These are phyloP conservation scores for Scedosporium apiospermum DNA, from an alignment of 2,329 filamentous ascomycete species.

Conservation along the genomic window DNA sequence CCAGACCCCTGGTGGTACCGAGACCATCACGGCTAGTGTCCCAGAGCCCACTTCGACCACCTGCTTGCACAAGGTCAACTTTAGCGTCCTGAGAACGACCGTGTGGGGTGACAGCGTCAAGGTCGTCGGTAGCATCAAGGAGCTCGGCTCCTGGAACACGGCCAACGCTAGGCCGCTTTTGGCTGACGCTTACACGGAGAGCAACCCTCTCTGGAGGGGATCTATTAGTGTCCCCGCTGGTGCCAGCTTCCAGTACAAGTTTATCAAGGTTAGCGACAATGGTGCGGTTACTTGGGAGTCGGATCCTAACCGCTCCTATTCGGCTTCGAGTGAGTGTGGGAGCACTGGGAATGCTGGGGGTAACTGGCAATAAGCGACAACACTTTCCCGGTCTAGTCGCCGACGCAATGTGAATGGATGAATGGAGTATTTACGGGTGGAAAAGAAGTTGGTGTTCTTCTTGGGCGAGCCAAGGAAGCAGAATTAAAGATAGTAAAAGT, in stretches of 20 bases:
- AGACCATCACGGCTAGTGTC: background rate
- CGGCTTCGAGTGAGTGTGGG: conserved; percentile 7
- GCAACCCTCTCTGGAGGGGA: conserved; percentile 44
- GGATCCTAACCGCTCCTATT: conserved; percentile 33
- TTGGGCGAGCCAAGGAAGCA: no score
- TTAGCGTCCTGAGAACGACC: conserved; percentile 50
- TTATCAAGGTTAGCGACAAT: conserved; percentile 41
- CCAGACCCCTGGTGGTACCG: conserved; percentile 3
- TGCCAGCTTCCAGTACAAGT: conserved; percentile 50
- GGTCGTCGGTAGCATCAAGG: conserved; percentile 37
- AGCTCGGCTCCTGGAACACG: conserved; percentile 24
- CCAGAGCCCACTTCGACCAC: conserved; percentile 3
- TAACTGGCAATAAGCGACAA: background rate
- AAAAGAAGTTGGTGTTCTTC: no score
- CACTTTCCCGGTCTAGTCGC: no score
- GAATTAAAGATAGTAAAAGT: no score
- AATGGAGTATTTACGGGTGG: no score
- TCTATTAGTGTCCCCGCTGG: conserved; percentile 43
- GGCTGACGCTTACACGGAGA: conserved; percentile 42
- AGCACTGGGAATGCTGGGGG: conserved; percentile 2
- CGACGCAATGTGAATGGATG: no score
- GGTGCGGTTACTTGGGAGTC: conserved; percentile 49
- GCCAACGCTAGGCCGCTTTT: conserved; percentile 36
- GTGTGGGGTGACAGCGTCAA: conserved; percentile 55
- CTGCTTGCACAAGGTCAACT: conserved; percentile 36